phyloP scores from a whole-genome alignment of 2,329 filamentous ascomycete genomes.

The Aspergillus ochraceus region DNA sequence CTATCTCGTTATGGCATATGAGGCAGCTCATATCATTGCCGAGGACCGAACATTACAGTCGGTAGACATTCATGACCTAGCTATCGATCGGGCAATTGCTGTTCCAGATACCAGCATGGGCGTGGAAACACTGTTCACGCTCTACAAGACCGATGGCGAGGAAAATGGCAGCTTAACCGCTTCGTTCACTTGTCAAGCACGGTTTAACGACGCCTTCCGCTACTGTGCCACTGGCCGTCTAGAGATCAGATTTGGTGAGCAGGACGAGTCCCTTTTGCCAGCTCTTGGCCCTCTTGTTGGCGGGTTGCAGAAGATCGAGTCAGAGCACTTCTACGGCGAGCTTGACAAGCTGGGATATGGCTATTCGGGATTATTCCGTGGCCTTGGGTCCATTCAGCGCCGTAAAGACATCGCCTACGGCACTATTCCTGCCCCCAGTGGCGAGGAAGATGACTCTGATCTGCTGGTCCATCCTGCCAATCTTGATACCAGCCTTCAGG shows the following conservation, averaged over 20 bases:
- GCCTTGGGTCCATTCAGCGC: not conserved
- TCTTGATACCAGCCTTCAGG: constrained; percentile 26
- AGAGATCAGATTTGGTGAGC: not conserved
- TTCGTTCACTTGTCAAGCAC: not conserved
- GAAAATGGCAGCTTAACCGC: not conserved
- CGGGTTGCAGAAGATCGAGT: not conserved
- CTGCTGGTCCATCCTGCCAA: constrained; percentile 17
- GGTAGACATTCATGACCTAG: constrained; percentile 2
- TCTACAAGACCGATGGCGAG: not conserved
- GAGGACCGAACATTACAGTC: not conserved
- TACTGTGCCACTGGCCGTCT: constrained; percentile 6
- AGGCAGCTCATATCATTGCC: constrained; percentile 11
- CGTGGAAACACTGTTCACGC: constrained; percentile 2
- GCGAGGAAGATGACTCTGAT: not conserved
- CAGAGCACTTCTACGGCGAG: constrained; percentile 1
- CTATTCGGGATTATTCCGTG: constrained; percentile 1
- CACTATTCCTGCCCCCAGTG: not conserved
- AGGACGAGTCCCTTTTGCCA: not conserved
- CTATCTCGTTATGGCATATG: constrained; percentile 20
- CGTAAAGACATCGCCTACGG: not conserved
- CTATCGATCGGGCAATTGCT: constrained; percentile 1
- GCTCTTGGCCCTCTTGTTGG: not conserved
- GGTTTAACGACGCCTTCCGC: not conserved
- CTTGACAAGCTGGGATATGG: not conserved
- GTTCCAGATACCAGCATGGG: constrained; percentile 4